Base-by-base conservation (phyloP, 148 eudicot genomes). In the Heliamphora exappendiculata region DNA sequence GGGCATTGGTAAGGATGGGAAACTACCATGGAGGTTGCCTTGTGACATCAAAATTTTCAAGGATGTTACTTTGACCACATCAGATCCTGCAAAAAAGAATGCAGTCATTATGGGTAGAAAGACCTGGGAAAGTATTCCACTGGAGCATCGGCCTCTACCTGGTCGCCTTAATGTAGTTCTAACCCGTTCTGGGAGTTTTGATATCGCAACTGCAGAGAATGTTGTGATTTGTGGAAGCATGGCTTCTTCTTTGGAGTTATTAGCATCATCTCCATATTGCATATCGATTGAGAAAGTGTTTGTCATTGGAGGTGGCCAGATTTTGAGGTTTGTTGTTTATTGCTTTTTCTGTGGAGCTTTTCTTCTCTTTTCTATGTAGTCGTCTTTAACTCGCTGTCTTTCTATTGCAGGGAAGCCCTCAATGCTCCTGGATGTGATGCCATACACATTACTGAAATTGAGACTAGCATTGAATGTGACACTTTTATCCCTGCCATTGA, bases 101-200 rank as follows among this genome's bases (percentile, higher is more conserved):
- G 99, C 97, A 31, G 91, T 93, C 45, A 76, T 95, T 31, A 95
- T 95, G 99, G 99, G 97, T 22, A 92, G 99, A 78, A 95, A 95
- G 86, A 95, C 99, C 39, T 95, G 99, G 99, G 99, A 95, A 79
- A 88, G 97, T 75, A 88, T 95, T 64, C 98, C 97, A 11, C 58
- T 73, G 14, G 79, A 81, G 85, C 67, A 72, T 78, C 88, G 97
- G 7, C 97, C 97, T 72, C 82, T 95, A 79, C 87, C 93, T 37
- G 93, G 98, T 62, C 91, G 98, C 75, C 90, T 95, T 71, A 93
- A 95, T 78, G 89, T 93, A 29, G 85, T 95, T 73, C 83, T 95
- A 20, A 92, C 94, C 72, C 94, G 91, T 65, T 88, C 94, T 11
- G 81, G 76, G 59, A 83, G 82, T 66, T 83, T 78, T 55, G 84